Evolutionary conservation across 1,139 yeast species (phyloP).

Genomic region (Candida buenavistaensis): DNA sequence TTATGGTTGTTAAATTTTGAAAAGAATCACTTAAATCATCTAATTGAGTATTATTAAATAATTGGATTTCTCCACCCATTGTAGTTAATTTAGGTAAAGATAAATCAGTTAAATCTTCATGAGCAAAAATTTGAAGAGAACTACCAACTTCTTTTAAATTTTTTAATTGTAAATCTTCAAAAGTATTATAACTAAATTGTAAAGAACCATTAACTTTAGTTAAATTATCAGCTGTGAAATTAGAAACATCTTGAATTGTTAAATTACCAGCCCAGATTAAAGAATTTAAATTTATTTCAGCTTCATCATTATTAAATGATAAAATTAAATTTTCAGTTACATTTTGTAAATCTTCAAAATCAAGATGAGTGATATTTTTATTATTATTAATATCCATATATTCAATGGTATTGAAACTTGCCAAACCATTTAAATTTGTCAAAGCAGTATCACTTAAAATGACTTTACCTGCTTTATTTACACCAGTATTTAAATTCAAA

Average conservation of each 20-base stretch:
- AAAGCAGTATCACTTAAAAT: conserved; percentile 48
- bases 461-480: conserved; percentile 34
- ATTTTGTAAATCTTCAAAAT: conserved; percentile 34
- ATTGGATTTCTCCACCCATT: conserved; percentile 45
- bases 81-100: conserved; percentile 29
- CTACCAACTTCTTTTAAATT: conserved; percentile 38
- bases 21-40: conserved; percentile 30
- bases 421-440: conserved; percentile 36
- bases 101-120: conserved; percentile 39
- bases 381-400: conserved; percentile 46
- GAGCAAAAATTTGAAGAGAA: conserved; percentile 43
- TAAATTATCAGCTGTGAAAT: conserved; percentile 34
- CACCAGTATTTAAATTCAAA: conserved; percentile 39
- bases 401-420: conserved; percentile 33
- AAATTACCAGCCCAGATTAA: conserved; percentile 47
- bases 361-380: conserved; percentile 41
- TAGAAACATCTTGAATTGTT: conserved; percentile 43
- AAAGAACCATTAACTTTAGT: conserved; percentile 45
- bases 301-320: conserved; percentile 45
- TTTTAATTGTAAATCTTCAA: conserved; percentile 32
- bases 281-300: conserved; percentile 36
- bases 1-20: conserved; percentile 30
- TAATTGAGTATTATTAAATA: conserved; percentile 45
- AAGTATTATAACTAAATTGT: conserved; percentile 41
- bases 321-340: conserved; percentile 40